Base-by-base conservation (phyloP, 257 asterid species). In the Petrea volubilis region DNA sequence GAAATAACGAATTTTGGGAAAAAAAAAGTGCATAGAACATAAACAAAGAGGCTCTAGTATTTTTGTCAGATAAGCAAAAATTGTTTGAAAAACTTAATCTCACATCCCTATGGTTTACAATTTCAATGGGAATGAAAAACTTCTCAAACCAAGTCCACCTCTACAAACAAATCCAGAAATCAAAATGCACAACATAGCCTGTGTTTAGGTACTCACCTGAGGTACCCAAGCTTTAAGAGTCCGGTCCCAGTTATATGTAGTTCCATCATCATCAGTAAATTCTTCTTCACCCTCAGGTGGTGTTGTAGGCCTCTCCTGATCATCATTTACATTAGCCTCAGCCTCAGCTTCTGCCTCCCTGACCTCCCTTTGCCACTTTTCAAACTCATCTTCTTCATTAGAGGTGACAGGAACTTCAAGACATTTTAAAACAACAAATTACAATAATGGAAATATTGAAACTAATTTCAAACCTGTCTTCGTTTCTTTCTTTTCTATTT, bases 231-330 rank as follows among this genome's bases (percentile, higher is more conserved):
- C 93, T 86, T 70, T 80, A 65, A 90, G 95, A 69, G 67, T 78
- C 60, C 85, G 82, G 72, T 92, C 94, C 99, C 98, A 95, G 78
- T 87, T 95, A 86, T 95, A 95, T 47, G 74, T 70, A 57, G 99
- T 92, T 62, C 98, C 98, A 80, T 95, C 99, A 82, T 95, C 99
- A 82, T 95, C 99, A 46, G 87, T 85, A 67, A 95, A 95, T 76
- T 95, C 99, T 46, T 85, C 90, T 79, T 91, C 98, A 14, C 97
- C 98, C 68, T 90, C 98, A 15, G 98, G 96, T 58, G 98, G 98
- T 11, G 96, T 91, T 60, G 88, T 75, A 68, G 98, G 99, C 83
- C 90, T 87, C 74, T 92, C 97, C 7, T 60, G 70, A 67, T 86
- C 96, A 73, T 81, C 85, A 82, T 69, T 78, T 33, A 53, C 18